Conservation (phyloP, 495 filamentous ascomycete genomes). For the Aspergillus egyptiacus region DNA sequence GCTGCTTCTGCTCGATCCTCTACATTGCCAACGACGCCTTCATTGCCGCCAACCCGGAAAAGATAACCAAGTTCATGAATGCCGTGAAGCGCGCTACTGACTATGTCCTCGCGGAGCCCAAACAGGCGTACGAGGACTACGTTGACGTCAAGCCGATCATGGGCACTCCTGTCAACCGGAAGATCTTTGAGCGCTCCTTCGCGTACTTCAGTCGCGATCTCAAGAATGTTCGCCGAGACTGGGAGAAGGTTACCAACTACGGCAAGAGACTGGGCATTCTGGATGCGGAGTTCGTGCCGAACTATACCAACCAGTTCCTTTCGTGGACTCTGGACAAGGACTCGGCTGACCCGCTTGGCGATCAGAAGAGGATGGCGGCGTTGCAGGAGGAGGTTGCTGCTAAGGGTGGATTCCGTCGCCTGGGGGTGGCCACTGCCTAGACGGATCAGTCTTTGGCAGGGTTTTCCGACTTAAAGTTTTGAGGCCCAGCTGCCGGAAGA, state of each 20-base stretch:
- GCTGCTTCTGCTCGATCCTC: conserved; percentile 69
- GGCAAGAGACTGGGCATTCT: conserved; percentile 61
- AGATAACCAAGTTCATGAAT: conserved; percentile 53
- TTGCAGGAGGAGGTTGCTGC: conserved; percentile 53
- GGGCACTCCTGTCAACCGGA: conserved; percentile 57
- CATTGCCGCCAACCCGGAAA: conserved; percentile 52
- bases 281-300: conserved; percentile 50
- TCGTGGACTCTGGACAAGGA: conserved; percentile 56
- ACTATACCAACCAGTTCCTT: conserved; percentile 63
- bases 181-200: conserved; percentile 68
- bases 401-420: conserved; percentile 41
- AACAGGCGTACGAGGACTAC: conserved; percentile 55
- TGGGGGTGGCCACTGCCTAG: conserved; percentile 33
- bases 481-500: neutral
- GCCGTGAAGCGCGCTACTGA: conserved; percentile 63
- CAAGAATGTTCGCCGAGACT: conserved; percentile 65
- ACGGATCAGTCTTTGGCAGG: neutral
- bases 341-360: conserved; percentile 54
- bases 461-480: neutral
- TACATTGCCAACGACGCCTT: conserved; percentile 67
- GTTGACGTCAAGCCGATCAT: conserved; percentile 63
- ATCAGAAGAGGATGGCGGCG: conserved; percentile 60
- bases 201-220: conserved; percentile 65
- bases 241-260: conserved; percentile 64
- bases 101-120: conserved; percentile 55